Percentiles rank a stretch among this genome's conserved stretches.
phyloP scores from a whole-genome alignment of 345 rosid genomes.

The Eucalyptus cladocalyx region DNA sequence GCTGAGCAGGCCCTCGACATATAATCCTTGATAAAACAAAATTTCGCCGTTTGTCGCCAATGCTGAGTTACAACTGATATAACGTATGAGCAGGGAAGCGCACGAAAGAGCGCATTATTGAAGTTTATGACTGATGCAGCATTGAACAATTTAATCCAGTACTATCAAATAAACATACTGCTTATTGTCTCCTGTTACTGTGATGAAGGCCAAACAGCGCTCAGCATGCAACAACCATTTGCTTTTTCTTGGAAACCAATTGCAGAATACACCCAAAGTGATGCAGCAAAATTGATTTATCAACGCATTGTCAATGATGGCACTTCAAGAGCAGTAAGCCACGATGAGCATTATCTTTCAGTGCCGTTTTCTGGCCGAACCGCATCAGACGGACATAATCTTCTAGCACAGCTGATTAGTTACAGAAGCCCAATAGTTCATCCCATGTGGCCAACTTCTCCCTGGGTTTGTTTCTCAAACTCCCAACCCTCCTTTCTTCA shows the following conservation, averaged over 20 bases:
- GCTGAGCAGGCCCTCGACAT: not conserved
- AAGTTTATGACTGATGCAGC: not conserved
- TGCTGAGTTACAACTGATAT: not conserved
- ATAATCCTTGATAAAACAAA: not conserved
- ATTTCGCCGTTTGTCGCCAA: not conserved
- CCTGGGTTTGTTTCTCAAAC: constrained; percentile 43
- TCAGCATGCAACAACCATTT: not conserved
- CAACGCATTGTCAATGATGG: not conserved
- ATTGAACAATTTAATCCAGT: not conserved
- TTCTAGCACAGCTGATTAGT: not conserved
- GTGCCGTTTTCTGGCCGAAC: not conserved
- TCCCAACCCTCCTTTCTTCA: constrained; percentile 62
- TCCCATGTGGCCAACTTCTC: constrained; percentile 58
- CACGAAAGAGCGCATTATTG: not conserved
- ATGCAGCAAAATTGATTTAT: not conserved
- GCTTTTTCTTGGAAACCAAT: not conserved
- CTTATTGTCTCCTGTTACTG: not conserved
- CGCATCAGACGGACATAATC: not conserved
- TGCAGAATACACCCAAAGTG: not conserved
- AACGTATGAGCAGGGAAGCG: not conserved
- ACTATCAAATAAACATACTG: not conserved
- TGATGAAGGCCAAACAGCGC: not conserved
- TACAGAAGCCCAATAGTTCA: constrained; percentile 20
- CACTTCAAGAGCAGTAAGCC: not conserved
- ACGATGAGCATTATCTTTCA: not conserved